These are phyloP conservation scores for Populus nigra DNA, from an alignment of 345 rosid genomes.

Conservation along the genomic window DNA sequence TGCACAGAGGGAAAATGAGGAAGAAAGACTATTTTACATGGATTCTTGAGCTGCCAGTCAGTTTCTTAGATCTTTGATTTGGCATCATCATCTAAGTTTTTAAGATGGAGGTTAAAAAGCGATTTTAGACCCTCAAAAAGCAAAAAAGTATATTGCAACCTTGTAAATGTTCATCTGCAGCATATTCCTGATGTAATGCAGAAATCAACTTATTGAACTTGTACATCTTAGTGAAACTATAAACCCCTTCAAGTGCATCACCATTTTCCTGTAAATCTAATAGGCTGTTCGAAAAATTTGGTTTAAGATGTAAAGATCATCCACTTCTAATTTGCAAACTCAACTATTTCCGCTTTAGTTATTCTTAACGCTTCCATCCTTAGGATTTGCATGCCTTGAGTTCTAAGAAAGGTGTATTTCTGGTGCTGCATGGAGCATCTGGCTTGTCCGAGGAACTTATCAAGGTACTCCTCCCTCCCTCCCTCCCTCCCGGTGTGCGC, in stretches of 20 bases:
- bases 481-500: neutral
- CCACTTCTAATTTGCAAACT: neutral
- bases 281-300: neutral
- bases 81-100: neutral
- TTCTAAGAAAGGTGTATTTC: constrained; percentile 70
- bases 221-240: neutral
- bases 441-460: constrained; percentile 69
- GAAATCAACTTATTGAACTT: no score
- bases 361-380: neutral
- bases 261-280: no score
- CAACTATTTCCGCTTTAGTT: neutral
- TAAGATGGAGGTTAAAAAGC: neutral
- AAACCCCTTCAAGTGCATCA: neutral
- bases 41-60: neutral
- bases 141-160: no score
- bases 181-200: neutral
- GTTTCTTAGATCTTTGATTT: neutral
- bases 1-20: neutral
- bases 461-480: constrained; percentile 41
- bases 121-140: neutral
- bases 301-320: neutral
- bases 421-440: constrained; percentile 97
- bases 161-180: neutral
- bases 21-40: neutral
- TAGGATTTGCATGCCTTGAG: constrained; percentile 65